These are phyloP conservation scores for Dactylonectria estremocensis DNA, from an alignment of 2,329 filamentous ascomycete genomes.

Conservation along the genomic window DNA sequence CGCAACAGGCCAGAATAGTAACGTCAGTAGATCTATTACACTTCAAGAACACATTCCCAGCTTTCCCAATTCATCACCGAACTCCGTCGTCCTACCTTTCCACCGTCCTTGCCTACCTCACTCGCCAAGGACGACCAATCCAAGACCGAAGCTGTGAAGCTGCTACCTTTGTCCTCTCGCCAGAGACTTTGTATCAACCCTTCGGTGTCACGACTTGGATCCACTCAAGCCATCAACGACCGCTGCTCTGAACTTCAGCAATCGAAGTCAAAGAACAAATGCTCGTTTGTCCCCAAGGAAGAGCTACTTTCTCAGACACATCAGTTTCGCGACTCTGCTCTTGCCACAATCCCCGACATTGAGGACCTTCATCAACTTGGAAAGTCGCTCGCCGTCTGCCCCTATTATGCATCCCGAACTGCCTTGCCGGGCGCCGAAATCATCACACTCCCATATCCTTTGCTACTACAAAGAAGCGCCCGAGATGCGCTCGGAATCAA, in stretches of 20 bases:
- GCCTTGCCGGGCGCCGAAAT: constrained; percentile 90
- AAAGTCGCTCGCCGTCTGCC: constrained; percentile 85
- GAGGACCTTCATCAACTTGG: constrained; percentile 89
- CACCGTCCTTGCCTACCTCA: constrained; percentile 74
- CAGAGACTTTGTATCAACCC: constrained; percentile 94
- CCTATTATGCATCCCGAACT: constrained; percentile 94
- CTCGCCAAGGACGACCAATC: constrained; percentile 49
- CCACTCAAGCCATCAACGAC: constrained; percentile 90
- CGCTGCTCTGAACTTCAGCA: constrained; percentile 92
- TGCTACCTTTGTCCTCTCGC: constrained; percentile 86
- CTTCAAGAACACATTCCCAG: constrained; percentile 93
- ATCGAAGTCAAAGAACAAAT: constrained; percentile 71
- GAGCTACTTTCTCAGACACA: constrained; percentile 80
- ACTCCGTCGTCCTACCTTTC: constrained; percentile 82
- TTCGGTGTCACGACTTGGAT: constrained; percentile 79
- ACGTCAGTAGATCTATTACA: constrained; percentile 81
- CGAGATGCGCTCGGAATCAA: constrained; percentile 90
- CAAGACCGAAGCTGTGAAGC: constrained; percentile 72
- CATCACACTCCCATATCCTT: constrained; percentile 91
- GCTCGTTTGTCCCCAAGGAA: constrained; percentile 83
- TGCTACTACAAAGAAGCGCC: constrained; percentile 89
- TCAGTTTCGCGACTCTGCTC: constrained; percentile 86
- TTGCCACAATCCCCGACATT: constrained; percentile 92
- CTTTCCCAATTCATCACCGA: constrained; percentile 90
- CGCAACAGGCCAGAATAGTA: constrained; percentile 45